Base-by-base conservation (phyloP, 2,329 filamentous ascomycete genomes). In the Scedosporium aurantiacum region DNA sequence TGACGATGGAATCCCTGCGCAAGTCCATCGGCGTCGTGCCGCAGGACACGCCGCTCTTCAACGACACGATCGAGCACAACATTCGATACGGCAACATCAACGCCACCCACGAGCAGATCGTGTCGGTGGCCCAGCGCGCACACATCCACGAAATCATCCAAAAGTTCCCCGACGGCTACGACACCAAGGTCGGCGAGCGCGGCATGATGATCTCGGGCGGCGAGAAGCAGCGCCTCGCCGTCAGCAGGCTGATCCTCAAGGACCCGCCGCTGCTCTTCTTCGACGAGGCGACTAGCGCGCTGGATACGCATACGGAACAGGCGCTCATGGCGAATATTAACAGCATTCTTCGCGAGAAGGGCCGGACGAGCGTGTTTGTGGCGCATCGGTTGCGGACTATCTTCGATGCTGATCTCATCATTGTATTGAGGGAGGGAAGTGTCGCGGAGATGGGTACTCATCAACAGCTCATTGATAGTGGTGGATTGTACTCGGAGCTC, bases 201-300 rank as follows among this genome's bases (percentile, higher is more conserved):
- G 92, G 92, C 1, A 87, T 97, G 83, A 97, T 97, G 92, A 96
- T 97, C 54, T 95, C 90, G 0, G 92, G 90, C 2, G 92, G 92
- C 37, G 93, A 97, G 76, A 97, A 97, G 74, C 92, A 97, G 74
- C 84, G 92, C 2, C 77, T 97, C 10, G 93, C 93, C 0, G 85
- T 97, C 25, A 90, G 89, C 27, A 80, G 92, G 52, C 72, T 97
- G 45, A 82, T 97, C 1, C 79, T 97, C 62, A 97, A 97, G 72
- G 90, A 97, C 66, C 91, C 92, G 3, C 90, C 91, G 1, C 75
- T 97, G 28, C 77, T 97, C 0, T 97, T 97, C 81, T 97, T 97
- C 67, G 92, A 97, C 66, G 92, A 97, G 78, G 93, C 92, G 68
- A 97, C 92, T 0, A 93, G 89, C 57, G 92, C 93, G 1, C 78